phyloP scores from a whole-genome alignment of 495 filamentous ascomycete genomes.

The Immersiella caudata region DNA sequence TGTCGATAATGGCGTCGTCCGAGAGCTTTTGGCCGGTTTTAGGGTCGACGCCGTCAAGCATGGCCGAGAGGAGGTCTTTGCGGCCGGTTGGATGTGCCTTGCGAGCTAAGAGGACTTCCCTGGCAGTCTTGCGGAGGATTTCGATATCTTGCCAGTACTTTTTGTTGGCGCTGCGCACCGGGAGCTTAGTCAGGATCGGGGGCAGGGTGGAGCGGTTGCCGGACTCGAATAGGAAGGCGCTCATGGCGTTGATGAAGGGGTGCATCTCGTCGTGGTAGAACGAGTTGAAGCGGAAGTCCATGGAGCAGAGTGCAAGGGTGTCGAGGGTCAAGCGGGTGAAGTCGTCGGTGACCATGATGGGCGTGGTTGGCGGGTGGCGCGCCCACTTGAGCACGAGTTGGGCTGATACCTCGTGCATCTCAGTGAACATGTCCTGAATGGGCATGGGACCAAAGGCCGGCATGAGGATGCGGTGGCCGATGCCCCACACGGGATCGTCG shows the following conservation, averaged over 20 bases:
- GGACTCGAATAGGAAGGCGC: slow-evolving; percentile 57
- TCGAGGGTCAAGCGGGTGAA: slow-evolving; percentile 77
- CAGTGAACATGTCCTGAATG: slow-evolving; percentile 71
- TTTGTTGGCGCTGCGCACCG: slow-evolving; percentile 55
- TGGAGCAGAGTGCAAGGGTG: slow-evolving; percentile 70
- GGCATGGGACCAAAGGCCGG: slow-evolving; percentile 74
- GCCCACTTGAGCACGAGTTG: slow-evolving; percentile 80
- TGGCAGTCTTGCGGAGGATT: slow-evolving; percentile 55
- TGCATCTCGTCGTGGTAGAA: slow-evolving; percentile 70
- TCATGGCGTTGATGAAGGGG: slow-evolving; percentile 70
- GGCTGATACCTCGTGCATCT: slow-evolving; percentile 73
- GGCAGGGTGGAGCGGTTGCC: slow-evolving; percentile 56
- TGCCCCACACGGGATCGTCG: slow-evolving; percentile 67
- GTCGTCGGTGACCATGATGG: slow-evolving; percentile 67
- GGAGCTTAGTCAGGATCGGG: slow-evolving; percentile 45
- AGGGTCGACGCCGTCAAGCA: slow-evolving; percentile 68
- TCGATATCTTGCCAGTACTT: slow-evolving; percentile 63
- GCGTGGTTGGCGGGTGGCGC: slow-evolving; percentile 57
- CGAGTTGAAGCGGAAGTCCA: slow-evolving; percentile 76
- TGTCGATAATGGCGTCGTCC: slow-evolving; percentile 65
- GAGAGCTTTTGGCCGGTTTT: slow-evolving; percentile 66
- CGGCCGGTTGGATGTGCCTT: slow-evolving; percentile 59
- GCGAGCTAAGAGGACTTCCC: slow-evolving; percentile 63
- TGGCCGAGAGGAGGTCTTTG: slow-evolving; percentile 70
- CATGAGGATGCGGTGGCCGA: slow-evolving; percentile 68